Conservation (phyloP, 306 rosid genomes). For the Lathyrus sativus region DNA sequence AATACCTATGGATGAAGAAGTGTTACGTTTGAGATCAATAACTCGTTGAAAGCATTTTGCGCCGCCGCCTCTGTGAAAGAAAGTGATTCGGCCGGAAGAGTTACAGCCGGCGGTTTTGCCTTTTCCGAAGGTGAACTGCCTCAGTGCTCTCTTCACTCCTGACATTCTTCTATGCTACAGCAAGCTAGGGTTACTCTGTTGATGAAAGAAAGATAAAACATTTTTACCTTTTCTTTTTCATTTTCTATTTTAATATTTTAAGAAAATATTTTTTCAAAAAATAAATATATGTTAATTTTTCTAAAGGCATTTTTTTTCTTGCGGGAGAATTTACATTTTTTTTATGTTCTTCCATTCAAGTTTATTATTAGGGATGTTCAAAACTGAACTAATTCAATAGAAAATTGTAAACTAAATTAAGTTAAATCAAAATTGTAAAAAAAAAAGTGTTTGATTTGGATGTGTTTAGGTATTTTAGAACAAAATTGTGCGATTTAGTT, state of each 20-base stretch:
- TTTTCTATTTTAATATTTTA: neutral
- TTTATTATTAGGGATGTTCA: no score
- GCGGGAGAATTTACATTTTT: no score
- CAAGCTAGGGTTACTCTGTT: neutral
- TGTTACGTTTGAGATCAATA: slow-evolving; percentile 48
- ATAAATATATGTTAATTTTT: no score
- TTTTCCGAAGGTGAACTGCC: slow-evolving; percentile 41
- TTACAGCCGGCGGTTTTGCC: slow-evolving; percentile 47
- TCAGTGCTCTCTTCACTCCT: slow-evolving; percentile 39
- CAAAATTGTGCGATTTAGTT: no score
- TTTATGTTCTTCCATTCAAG: no score
- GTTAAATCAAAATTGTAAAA: no score
- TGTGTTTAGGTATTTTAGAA: no score
- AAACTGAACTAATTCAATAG: no score
- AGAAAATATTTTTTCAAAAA: no score
- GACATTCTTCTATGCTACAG: slow-evolving; percentile 30
- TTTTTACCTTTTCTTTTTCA: neutral
- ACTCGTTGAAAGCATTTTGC: slow-evolving; percentile 49
- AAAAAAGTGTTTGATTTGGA: no score
- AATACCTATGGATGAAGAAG: slow-evolving; percentile 46
- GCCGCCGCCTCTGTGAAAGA: slow-evolving; percentile 49
- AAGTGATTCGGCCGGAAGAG: slow-evolving; percentile 41
- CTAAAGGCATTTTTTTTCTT: no score
- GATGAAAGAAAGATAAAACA: neutral
- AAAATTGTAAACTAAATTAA: no score